Conservation (phyloP, 1,284 basidiomycete species). For the Sanghuangporus sanghuang region DNA sequence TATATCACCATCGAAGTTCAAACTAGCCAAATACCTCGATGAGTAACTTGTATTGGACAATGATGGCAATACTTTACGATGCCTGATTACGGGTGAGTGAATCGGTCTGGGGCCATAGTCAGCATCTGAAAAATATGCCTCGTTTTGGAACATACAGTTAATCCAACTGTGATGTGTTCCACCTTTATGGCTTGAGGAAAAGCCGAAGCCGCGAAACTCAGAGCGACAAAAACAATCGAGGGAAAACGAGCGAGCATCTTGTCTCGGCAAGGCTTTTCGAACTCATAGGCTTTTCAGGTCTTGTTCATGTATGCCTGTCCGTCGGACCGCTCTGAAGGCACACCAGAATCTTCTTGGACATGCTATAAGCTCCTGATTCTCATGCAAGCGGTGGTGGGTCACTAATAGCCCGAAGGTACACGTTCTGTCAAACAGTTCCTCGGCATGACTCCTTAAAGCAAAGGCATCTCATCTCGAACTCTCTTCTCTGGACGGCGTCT, state of each 20-base stretch:
- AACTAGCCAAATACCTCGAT: neutral
- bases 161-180: constrained; percentile 1
- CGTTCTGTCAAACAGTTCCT: neutral
- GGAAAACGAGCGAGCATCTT: neutral
- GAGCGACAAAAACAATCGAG: neutral
- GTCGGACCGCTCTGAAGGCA: neutral
- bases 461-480: neutral
- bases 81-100: constrained; percentile 4
- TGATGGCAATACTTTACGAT: constrained; percentile 1
- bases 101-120: neutral
- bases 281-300: neutral
- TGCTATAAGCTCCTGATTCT: neutral
- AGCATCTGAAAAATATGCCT: neutral
- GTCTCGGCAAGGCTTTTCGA: neutral
- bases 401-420: neutral
- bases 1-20: constrained; percentile 10
- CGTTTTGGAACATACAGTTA: neutral
- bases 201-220: neutral
- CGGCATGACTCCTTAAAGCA: neutral
- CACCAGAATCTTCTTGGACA: neutral
- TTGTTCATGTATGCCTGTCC: neutral
- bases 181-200: constrained; percentile 3
- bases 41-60: neutral
- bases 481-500: neutral
- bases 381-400: neutral